Evolutionary conservation across 129 eudicot species (phyloP), one percentile per base, ranked within the genome.

Genomic region (Solidago caesia): DNA sequence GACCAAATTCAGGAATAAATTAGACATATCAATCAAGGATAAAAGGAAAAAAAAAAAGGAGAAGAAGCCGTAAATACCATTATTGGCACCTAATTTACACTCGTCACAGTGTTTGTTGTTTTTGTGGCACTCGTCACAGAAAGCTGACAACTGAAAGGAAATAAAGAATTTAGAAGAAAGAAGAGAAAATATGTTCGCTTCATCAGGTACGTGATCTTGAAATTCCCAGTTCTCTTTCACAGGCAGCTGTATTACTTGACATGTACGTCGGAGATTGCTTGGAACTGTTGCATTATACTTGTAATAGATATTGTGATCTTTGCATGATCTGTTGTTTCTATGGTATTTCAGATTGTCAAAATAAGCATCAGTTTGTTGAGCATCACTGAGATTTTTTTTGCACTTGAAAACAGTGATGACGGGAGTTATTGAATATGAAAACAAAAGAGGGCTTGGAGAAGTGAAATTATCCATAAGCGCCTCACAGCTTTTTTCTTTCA

Each of bases 371-470:
- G 15, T 14, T 41, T 10, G 42, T 7, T 25, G 4, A 52, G 60
- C 53, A 67, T 66, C 9, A 5, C 2, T 68, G 45, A 12, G 6
- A 77, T 46, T 2, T 29, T 68, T 44, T 57, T 42, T 11, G 61
- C 91, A 87, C 73, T 66, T 75, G 58, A 76, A 82, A 47, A 87
- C 5, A 58, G 75, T 74, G 73, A 84, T 48, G 42, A 2, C 27
- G 44, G 56, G 39, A 21, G 6, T 2, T 14, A 80, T 5, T n/a
- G 61, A 42, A 51, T 79, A 48, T 15, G 76, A 70, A 43, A 52
- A 75, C 13, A 79, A 71, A 26, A 80, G 76, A 21, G 82, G 66
- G 5, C 5, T 57, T 8, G 81, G 84, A 6, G 70, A 27, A 48
- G 56, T 61, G 5, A 77, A 33, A 53, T 70, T 67, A 5, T 15